Base-by-base conservation (phyloP, 78 protist species). In the Pelomyxa schiedti region DNA sequence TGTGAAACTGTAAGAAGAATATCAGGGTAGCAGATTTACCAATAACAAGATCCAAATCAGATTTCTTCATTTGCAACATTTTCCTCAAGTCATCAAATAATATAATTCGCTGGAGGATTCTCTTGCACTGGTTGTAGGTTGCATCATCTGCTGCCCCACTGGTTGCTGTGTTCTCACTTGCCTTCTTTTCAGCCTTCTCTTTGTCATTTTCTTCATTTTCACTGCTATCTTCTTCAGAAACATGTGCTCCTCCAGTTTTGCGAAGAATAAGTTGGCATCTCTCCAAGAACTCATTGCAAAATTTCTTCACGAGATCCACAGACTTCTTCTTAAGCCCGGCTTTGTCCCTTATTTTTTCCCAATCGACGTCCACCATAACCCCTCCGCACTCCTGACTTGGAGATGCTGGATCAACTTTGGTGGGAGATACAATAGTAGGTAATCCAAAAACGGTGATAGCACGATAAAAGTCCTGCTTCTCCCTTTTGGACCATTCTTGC, bases 401-500 rank as follows among this genome's bases (percentile, higher is more conserved):
- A 32, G 75, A 39, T 69, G 75, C 77, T 70, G 69, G 75, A 42
- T 67, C 72, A 3, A 82, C 68, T n/a, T 71, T 47, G 0, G 87
- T 82, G 41, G 75, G 71, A 8, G 75, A 77, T 39, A 77, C 77
- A 75, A 82, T 77, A 16, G 16, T 16, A 16, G 58, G 58, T 28
- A 82, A 42, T 58, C 66, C 87, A 81, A 77, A 74, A 30, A 77
- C 35, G 8, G 53, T 36, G 30, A 82, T 77, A 53, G 58, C 42
- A 37, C 74, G 47, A 43, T 82, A 82, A 37, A 82, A 82, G 8
- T 78, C 82, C 28, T 30, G 30, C 32, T 77, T 76, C 47, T 82
- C 87, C 41, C 87, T 53, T 39, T 82, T 82, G 26, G 87, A 77
- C 87, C 87, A 82, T n/a, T 82, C 82, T 0, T 37, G 32, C 28